Base-by-base conservation (phyloP, 2,329 filamentous ascomycete genomes). In the Cyclaneusma minus region DNA sequence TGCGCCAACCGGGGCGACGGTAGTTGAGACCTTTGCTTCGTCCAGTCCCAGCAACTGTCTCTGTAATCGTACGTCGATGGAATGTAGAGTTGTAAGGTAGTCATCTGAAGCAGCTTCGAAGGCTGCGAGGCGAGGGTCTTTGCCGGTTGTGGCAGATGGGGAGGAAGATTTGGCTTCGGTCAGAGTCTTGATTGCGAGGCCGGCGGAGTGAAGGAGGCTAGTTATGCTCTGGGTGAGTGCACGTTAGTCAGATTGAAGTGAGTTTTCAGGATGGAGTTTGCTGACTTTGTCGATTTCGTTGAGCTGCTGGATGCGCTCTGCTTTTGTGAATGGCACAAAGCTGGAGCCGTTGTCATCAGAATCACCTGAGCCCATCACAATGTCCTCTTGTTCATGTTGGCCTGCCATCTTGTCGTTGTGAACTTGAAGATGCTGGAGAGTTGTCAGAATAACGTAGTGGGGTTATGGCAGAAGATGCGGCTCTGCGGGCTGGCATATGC, bases 241-340 rank as follows among this genome's bases (percentile, higher is more conserved):
- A 14, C 4, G n/a, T 8, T 13, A 23, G 4, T 24, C 9, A 12
- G 6, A 6, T 24, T 16, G 11, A 7, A 13, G 6, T 5, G 14
- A 16, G 16, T 5, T 23, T 7, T 11, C 7, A 19, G 6, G 7
- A 23, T 13, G 16, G 8, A 21, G 10, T n/a, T 7, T 20, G n/a
- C 31, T 20, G 45, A 74, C 71, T 43, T 68, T 67, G 53, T 91
- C 83, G 40, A 92, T 79, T 21, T 75, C 69, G 39, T 74, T 77
- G 29, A 92, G 67, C 43, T 91, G 81, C 30, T 74, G 62, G 36
- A 92, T 83, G 36, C 79, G 80, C 47, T 91, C 78, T 21, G 76
- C 66, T 17, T 77, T 65, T 7, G 71, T 78, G 38, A 85, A 78
- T n/a, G 40, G 43, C 21, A 46, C 36, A 27, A 48, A 38, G 6